These are phyloP conservation scores for Pouteria campechiana DNA, from an alignment of 179 eudicot species.

Conservation along the genomic window DNA sequence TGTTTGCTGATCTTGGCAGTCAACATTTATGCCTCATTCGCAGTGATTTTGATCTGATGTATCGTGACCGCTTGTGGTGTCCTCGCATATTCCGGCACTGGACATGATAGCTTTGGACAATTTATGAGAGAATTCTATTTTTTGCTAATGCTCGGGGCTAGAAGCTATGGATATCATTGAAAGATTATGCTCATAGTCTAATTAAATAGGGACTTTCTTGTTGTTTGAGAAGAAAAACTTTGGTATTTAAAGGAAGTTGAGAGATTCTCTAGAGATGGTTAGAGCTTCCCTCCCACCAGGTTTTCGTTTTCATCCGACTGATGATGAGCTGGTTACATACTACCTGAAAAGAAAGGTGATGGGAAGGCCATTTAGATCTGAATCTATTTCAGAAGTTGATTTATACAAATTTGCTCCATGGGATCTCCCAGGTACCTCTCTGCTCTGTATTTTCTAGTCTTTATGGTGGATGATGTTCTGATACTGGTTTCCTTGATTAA, in stretches of 20 bases:
- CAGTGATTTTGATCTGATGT: conserved; percentile 35
- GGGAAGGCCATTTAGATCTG: conserved; percentile 29
- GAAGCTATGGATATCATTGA: background rate
- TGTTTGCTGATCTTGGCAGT: conserved; percentile 50
- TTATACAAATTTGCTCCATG: conserved; percentile 47
- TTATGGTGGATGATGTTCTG: too few species aligned
- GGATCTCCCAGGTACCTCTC: conserved; percentile 55
- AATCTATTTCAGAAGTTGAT: conserved; percentile 51
- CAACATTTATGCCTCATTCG: conserved; percentile 31
- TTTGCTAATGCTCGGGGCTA: background rate
- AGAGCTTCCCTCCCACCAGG: conserved; percentile 36
- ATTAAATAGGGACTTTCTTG: background rate
- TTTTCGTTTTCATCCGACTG: conserved; percentile 76
- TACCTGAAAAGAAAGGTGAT: conserved; percentile 54
- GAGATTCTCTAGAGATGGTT: conserved; percentile 9
- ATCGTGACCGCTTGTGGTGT: conserved; percentile 39
- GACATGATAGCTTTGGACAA: conserved; percentile 16
- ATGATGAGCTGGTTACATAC: conserved; percentile 52
- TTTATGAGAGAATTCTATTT: background rate
- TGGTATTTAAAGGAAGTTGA: background rate
- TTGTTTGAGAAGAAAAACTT: too few species aligned
- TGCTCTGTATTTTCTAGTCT: too few species aligned
- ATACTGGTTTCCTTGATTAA: too few species aligned
- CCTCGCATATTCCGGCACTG: conserved; percentile 22
- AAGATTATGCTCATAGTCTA: background rate